These are phyloP conservation scores for Venturia oleaginea DNA, from an alignment of 2,329 filamentous ascomycete species.

Conservation along the genomic window DNA sequence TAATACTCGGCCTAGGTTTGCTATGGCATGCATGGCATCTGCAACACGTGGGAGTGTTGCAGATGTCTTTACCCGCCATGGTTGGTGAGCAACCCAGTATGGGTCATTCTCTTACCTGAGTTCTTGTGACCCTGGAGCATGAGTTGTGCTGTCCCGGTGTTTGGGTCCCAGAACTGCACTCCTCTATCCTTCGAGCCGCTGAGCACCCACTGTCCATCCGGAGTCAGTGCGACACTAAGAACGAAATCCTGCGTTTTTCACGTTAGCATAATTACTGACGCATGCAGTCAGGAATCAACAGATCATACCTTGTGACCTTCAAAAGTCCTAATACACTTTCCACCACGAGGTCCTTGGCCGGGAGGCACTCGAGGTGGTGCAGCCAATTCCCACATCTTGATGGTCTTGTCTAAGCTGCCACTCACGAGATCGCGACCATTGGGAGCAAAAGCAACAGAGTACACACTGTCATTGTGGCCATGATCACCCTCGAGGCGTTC, in stretches of 20 bases:
- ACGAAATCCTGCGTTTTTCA: slow-evolving; percentile 68
- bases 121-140: slow-evolving; percentile 99
- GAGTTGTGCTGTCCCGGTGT: slow-evolving; percentile 85
- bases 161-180: slow-evolving; percentile 97
- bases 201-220: slow-evolving; percentile 90
- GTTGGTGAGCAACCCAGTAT: not conserved
- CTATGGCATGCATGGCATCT: slow-evolving; percentile 16
- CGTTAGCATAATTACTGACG: not conserved
- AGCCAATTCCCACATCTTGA: slow-evolving; percentile 97
- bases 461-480: slow-evolving; percentile 94
- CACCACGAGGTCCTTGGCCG: slow-evolving; percentile 64
- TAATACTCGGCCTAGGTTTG: slow-evolving; percentile 11
- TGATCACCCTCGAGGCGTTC: slow-evolving; percentile 88
- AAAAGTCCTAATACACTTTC: slow-evolving; percentile 92
- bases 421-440: slow-evolving; percentile 88
- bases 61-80: not conserved
- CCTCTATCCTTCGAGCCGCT: slow-evolving; percentile 95
- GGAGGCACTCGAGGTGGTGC: slow-evolving; percentile 58
- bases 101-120: slow-evolving; percentile 49
- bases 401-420: slow-evolving; percentile 92
- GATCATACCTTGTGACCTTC: slow-evolving; percentile 76
- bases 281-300: not conserved
- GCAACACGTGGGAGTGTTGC: not conserved
- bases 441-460: slow-evolving; percentile 91
- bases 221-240: slow-evolving; percentile 87